Conservation (phyloP, 1,284 basidiomycete genomes). For the Sanghuangporus weigelae region DNA sequence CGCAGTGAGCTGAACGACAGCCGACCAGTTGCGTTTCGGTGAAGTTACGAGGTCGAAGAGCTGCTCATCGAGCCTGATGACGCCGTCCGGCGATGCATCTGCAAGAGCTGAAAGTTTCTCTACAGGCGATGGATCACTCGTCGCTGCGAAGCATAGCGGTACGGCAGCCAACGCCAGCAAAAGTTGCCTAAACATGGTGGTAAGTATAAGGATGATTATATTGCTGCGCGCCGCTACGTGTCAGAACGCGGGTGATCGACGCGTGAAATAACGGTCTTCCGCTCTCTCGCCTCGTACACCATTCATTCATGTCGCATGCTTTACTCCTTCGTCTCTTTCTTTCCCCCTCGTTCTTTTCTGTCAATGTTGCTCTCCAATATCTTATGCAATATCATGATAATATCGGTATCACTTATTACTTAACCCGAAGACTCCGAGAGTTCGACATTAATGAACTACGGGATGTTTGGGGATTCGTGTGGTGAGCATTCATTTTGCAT, state of each 20-base stretch:
- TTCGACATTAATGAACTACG: conserved; percentile 79
- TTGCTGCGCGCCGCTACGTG: conserved; percentile 5
- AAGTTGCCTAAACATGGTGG: conserved; percentile 36
- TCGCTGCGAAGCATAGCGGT: conserved; percentile 40
- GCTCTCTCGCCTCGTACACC: background rate
- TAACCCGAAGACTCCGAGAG: conserved; percentile 77
- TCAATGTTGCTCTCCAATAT: conserved; percentile 88
- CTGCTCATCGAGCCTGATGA: conserved; percentile 74
- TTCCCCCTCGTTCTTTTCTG: conserved; percentile 85
- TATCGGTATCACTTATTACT: conserved; percentile 94
- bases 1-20: conserved; percentile 82
- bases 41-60: conserved; percentile 73
- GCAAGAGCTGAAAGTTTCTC: conserved; percentile 63
- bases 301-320: conserved; percentile 44
- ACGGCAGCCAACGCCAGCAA: conserved; percentile 42
- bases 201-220: conserved; percentile 8
- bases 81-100: conserved; percentile 56
- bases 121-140: conserved; percentile 30
- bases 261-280: conserved; percentile 1
- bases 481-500: conserved; percentile 44
- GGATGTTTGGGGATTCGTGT: conserved; percentile 96
- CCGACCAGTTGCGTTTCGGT: conserved; percentile 78
- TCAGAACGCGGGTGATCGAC: conserved; percentile 6
- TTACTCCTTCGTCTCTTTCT: conserved; percentile 84
- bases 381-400: conserved; percentile 86